A percentile compares a stretch with the other conserved stretches of the same genome.
phyloP scores from a whole-genome alignment of 2,329 filamentous ascomycete genomes.

The Phialophora expanda region DNA sequence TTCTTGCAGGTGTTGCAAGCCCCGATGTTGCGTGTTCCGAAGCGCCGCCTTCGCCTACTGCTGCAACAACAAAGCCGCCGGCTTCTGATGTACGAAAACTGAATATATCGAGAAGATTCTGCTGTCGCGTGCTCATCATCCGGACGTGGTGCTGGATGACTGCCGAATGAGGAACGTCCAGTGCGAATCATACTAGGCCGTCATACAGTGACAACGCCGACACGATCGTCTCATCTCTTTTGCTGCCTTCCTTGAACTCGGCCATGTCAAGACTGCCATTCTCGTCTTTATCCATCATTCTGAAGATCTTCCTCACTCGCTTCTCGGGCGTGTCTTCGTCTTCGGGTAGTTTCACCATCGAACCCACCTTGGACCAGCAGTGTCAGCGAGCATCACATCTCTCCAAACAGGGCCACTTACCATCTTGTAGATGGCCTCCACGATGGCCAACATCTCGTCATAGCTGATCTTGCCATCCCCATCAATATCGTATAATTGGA shows the following conservation, averaged over 20 bases:
- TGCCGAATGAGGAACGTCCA: background rate
- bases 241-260: slow-evolving; percentile 99
- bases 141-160: slow-evolving; percentile 3
- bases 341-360: slow-evolving; percentile 98
- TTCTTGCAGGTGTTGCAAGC: slow-evolving; percentile 7
- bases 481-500: slow-evolving; percentile 98
- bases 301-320: slow-evolving; percentile 96
- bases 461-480: slow-evolving; percentile 99
- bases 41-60: slow-evolving; percentile 18
- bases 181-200: slow-evolving; percentile 74
- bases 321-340: slow-evolving; percentile 99
- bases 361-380: slow-evolving; percentile 73
- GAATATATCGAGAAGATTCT: slow-evolving; percentile 11
- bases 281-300: slow-evolving; percentile 99
- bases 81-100: slow-evolving; percentile 6
- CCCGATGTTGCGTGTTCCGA: slow-evolving; percentile 12
- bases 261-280: slow-evolving; percentile 96
- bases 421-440: slow-evolving; percentile 99
- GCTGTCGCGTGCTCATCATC: slow-evolving; percentile 7
- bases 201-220: slow-evolving; percentile 96
- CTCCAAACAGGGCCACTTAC: slow-evolving; percentile 56
- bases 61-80: slow-evolving; percentile 17
- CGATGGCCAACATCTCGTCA: slow-evolving; percentile 98
- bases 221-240: slow-evolving; percentile 98
- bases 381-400: slow-evolving; percentile 13